phyloP scores from a whole-genome alignment of 148 eudicot genomes.

The Amaranthus cruentus region DNA sequence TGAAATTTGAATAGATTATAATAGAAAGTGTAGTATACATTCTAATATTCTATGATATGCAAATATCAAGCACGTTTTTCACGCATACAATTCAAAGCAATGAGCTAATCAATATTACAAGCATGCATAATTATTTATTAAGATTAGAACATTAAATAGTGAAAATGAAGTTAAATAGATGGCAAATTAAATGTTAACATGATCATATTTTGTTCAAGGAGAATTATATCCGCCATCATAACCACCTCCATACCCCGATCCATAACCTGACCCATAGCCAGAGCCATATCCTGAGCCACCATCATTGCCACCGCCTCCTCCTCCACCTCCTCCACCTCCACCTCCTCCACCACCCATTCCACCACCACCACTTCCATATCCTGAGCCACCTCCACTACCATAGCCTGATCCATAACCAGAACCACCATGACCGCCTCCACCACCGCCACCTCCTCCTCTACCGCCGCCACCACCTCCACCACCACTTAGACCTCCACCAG shows the following conservation, averaged over 20 bases:
- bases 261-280: constrained; percentile 26
- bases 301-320: constrained; percentile 20
- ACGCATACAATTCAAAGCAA: no score
- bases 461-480: constrained; percentile 39
- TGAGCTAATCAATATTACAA: neutral
- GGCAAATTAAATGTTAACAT: neutral
- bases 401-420: constrained; percentile 31
- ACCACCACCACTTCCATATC: constrained; percentile 21
- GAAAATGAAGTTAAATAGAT: neutral
- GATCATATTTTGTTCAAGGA: constrained; percentile 12
- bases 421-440: constrained; percentile 21
- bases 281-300: constrained; percentile 22
- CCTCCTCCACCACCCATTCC: constrained; percentile 27
- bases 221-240: constrained; percentile 20
- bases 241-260: constrained; percentile 25
- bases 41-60: no score
- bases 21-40: no score
- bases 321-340: constrained; percentile 25
- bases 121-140: constrained; percentile 15
- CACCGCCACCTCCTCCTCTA: constrained; percentile 31
- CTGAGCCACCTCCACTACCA: constrained; percentile 33
- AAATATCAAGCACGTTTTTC: no score
- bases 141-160: neutral
- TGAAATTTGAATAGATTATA: no score
- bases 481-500: constrained; percentile 33